Conservation (phyloP, 805 yeast species). For the Wickerhamomyces kurtzmanii region DNA sequence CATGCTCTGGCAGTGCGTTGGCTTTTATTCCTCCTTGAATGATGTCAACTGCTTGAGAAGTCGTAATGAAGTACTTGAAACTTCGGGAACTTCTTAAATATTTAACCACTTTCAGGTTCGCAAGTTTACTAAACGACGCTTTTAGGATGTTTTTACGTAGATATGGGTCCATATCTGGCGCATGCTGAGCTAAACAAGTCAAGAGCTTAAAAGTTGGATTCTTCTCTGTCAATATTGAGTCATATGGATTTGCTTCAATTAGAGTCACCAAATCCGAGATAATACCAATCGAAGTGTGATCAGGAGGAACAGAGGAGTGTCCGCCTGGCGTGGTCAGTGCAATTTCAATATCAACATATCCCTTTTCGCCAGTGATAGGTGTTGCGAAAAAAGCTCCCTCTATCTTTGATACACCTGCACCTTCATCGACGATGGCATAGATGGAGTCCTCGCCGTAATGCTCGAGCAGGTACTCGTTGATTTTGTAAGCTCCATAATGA, state of each 20-base stretch:
- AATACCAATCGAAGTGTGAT: constrained; percentile 73
- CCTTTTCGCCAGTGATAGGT: constrained; percentile 55
- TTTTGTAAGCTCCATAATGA: constrained; percentile 36
- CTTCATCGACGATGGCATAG: constrained; percentile 65
- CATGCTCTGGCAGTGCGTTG: constrained; percentile 59
- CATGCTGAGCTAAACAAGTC: constrained; percentile 55
- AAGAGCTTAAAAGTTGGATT: constrained; percentile 54
- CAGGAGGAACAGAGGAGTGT: constrained; percentile 75
- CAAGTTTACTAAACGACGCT: constrained; percentile 21
- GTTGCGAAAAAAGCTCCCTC: constrained; percentile 34
- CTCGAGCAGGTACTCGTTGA: constrained; percentile 35
- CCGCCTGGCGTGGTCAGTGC: constrained; percentile 61
- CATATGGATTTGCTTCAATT: constrained; percentile 46
- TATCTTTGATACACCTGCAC: constrained; percentile 27
- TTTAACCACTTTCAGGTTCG: constrained; percentile 26
- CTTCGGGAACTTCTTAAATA: constrained; percentile 13
- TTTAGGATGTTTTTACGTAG: constrained; percentile 21
- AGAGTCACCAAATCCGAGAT: constrained; percentile 44
- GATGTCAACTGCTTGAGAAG: constrained; percentile 53
- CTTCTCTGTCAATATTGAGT: constrained; percentile 29
- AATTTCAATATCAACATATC: constrained; percentile 42
- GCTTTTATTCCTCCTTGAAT: constrained; percentile 56
- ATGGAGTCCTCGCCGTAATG: constrained; percentile 54
- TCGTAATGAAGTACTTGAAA: constrained; percentile 31
- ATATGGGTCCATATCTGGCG: constrained; percentile 13